Conservation (phyloP, 2,329 filamentous ascomycete species). For the Claviceps arundinis region DNA sequence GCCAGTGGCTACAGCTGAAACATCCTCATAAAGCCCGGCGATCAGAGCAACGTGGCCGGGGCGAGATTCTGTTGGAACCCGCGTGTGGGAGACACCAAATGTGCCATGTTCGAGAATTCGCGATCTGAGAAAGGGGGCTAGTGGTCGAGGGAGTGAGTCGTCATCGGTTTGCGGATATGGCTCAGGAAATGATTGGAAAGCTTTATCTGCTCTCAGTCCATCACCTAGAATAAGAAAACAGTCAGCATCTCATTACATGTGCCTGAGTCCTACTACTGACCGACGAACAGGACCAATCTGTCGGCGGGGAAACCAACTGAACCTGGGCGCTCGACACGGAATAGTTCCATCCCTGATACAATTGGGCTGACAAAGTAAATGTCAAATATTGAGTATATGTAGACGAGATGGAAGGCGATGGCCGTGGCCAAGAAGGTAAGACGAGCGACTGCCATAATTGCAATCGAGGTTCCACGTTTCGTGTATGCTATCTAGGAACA, state of each 20-base stretch:
- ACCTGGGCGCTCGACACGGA: slow-evolving; percentile 49
- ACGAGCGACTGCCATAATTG: slow-evolving; percentile 47
- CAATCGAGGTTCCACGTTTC: not conserved
- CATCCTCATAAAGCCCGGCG: slow-evolving; percentile 92
- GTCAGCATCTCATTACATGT: not conserved
- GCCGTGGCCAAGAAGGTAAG: slow-evolving; percentile 79
- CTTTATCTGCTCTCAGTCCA: slow-evolving; percentile 91
- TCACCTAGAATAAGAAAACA: slow-evolving; percentile 43
- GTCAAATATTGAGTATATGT: slow-evolving; percentile 93
- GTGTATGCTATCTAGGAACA: not conserved
- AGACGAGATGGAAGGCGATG: slow-evolving; percentile 83
- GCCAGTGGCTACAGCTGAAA: slow-evolving; percentile 90
- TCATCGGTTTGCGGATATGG: slow-evolving; percentile 57
- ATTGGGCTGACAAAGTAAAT: slow-evolving; percentile 98
- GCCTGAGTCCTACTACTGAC: slow-evolving; percentile 47
- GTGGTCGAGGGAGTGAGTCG: slow-evolving; percentile 58
- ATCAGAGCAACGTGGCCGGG: slow-evolving; percentile 96
- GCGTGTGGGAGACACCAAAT: slow-evolving; percentile 93
- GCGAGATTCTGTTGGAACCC: slow-evolving; percentile 90
- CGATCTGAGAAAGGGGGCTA: slow-evolving; percentile 85
- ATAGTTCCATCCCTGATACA: slow-evolving; percentile 85
- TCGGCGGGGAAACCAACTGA: slow-evolving; percentile 64
- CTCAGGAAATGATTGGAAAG: slow-evolving; percentile 85
- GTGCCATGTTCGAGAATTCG: slow-evolving; percentile 80
- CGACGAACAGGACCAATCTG: slow-evolving; percentile 65